Conservation (phyloP, 1,284 basidiomycete species). For the Mycena sp. region DNA sequence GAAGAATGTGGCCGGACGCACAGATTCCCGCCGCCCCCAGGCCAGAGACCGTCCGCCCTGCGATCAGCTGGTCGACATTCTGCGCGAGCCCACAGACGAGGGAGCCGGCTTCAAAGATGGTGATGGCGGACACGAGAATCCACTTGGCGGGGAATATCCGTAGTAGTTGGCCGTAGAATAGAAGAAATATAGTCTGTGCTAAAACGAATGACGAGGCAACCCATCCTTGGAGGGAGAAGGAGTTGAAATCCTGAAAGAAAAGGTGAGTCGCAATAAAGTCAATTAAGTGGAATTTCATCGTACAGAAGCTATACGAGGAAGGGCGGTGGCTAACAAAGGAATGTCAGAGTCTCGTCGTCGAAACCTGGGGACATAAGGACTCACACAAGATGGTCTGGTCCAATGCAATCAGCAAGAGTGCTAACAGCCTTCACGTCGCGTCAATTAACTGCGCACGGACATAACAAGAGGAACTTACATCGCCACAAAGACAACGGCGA, state of each 20-base stretch:
- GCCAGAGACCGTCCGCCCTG: not conserved
- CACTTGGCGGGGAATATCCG: slow-evolving; percentile 2
- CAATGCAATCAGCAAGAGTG: not conserved
- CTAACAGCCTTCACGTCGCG: not conserved
- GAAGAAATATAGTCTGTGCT: slow-evolving; percentile 1
- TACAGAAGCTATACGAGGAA: slow-evolving; percentile 1
- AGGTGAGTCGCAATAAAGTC: not conserved
- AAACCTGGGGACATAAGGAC: too few species aligned
- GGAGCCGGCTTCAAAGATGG: not conserved
- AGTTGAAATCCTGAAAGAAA: not conserved
- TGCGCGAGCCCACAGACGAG: slow-evolving; percentile 2
- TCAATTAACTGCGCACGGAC: not conserved
- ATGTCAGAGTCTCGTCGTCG: too few species aligned
- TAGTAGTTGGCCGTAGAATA: slow-evolving; percentile 1
- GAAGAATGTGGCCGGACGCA: not conserved
- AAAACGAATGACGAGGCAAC: not conserved
- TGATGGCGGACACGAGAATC: slow-evolving; percentile 4
- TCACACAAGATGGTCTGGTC: slow-evolving; percentile 1
- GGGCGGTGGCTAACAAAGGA: not conserved
- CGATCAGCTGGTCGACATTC: slow-evolving; percentile 1
- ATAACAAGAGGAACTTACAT: not conserved
- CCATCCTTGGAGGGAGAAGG: not conserved
- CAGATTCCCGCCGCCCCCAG: not conserved
- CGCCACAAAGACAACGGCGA: not conserved
- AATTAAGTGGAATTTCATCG: not conserved